Evolutionary conservation across 108 stramenopile genomes (phyloP).

Genomic region (Asterionellopsis glacialis): DNA sequence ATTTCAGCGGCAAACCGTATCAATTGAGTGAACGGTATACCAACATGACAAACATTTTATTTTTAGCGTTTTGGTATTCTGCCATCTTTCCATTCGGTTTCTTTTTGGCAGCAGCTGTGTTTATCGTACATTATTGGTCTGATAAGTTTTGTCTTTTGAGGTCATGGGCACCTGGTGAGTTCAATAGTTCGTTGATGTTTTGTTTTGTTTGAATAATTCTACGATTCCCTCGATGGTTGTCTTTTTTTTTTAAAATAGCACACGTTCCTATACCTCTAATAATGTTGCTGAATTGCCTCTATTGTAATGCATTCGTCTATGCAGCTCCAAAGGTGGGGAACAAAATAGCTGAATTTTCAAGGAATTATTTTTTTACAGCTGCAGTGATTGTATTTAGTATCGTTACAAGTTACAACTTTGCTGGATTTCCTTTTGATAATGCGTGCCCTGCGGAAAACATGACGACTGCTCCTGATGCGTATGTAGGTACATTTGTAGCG

Average conservation of each 20-base stretch:
- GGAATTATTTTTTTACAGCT: slow-evolving; percentile 12
- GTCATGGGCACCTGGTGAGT: slow-evolving; percentile 5
- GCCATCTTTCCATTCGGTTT: slow-evolving; percentile 14
- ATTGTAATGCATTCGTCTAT: too few relatives aligned
- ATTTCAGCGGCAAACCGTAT: slow-evolving; percentile 6
- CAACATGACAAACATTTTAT: slow-evolving; percentile 16
- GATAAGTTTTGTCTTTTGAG: slow-evolving; percentile 21
- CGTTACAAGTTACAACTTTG: slow-evolving; percentile 12
- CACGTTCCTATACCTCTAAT: too few relatives aligned
- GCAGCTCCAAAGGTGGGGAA: slow-evolving; percentile 6
- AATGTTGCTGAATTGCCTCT: too few relatives aligned
- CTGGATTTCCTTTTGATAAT: slow-evolving; percentile 21
- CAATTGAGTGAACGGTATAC: slow-evolving; percentile 13
- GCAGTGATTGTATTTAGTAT: slow-evolving; percentile 7
- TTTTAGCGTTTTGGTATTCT: slow-evolving; percentile 20
- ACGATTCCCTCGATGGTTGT: too few relatives aligned
- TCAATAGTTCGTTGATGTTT: too few relatives aligned
- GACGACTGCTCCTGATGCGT: background rate
- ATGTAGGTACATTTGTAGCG: slow-evolving; percentile 12
- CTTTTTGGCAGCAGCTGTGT: slow-evolving; percentile 5
- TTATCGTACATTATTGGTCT: slow-evolving; percentile 6
- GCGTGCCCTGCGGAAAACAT: slow-evolving; percentile 3
- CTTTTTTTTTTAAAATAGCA: too few relatives aligned
- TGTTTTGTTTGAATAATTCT: too few relatives aligned
- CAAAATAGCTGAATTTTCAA: slow-evolving; percentile 2